These are phyloP conservation scores for Wickerhamomyces sp. DNA, from an alignment of 1,139 yeast species.

Conservation along the genomic window DNA sequence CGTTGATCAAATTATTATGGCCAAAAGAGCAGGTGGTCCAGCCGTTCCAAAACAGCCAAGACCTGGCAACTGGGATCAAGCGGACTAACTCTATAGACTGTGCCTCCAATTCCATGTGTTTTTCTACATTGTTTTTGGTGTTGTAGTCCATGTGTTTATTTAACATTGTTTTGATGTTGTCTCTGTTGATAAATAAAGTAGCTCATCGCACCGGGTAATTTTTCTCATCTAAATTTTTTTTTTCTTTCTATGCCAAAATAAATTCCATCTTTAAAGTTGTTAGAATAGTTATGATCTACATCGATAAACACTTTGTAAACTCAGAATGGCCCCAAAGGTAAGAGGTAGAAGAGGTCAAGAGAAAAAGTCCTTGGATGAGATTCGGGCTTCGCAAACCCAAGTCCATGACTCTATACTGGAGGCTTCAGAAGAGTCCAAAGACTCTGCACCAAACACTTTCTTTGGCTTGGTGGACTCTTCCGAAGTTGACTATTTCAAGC, in stretches of 20 bases:
- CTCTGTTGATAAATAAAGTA: too few relatives aligned
- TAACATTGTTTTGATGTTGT: too few relatives aligned
- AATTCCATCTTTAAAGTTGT: too few relatives aligned
- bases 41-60: slow-evolving; percentile 78
- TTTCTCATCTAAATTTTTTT: neutral
- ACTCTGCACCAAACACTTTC: slow-evolving; percentile 42
- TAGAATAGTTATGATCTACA: too few relatives aligned
- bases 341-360: slow-evolving; percentile 67
- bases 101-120: too few relatives aligned
- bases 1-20: slow-evolving; percentile 89
- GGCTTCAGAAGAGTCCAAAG: slow-evolving; percentile 2
- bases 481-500: slow-evolving; percentile 86
- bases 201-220: slow-evolving; percentile 12
- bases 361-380: too few relatives aligned
- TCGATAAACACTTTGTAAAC: too few relatives aligned
- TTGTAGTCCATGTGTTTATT: neutral
- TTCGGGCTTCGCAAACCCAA: too few relatives aligned
- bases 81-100: slow-evolving; percentile 57
- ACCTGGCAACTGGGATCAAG: slow-evolving; percentile 98
- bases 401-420: too few relatives aligned
- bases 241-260: neutral
- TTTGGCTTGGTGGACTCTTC: slow-evolving; percentile 82
- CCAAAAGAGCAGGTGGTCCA: slow-evolving; percentile 91
- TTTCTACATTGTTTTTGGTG: neutral
- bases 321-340: slow-evolving; percentile 31